Evolutionary conservation across 305 asterid species (phyloP).

Genomic region (Petunia hybrid): DNA sequence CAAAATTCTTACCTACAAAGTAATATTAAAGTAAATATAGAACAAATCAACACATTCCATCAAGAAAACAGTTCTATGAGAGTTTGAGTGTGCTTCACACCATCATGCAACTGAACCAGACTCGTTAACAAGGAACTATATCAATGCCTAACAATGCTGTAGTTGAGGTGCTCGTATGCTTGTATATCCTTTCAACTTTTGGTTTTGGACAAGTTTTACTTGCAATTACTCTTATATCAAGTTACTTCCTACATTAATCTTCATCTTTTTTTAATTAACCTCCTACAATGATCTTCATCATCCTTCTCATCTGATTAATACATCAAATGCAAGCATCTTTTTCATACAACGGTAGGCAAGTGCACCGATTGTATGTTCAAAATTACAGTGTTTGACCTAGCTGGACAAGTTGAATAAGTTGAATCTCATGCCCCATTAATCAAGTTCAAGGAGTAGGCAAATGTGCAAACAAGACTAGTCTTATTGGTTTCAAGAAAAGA

Average conservation of each 20-base stretch:
- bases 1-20: constrained; percentile 65
- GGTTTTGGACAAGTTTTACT: too few relatives aligned
- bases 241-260: too few relatives aligned
- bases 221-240: too few relatives aligned
- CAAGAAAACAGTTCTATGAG: too few relatives aligned
- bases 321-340: not conserved
- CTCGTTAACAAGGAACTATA: not conserved
- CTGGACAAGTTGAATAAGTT: not conserved
- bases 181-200: too few relatives aligned
- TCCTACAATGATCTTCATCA: not conserved
- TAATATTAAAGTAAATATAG: too few relatives aligned
- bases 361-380: not conserved
- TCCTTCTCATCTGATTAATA: not conserved
- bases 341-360: not conserved
- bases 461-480: not conserved
- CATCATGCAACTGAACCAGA: not conserved
- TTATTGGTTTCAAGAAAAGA: too few relatives aligned
- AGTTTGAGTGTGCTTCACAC: not conserved
- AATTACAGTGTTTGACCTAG: not conserved
- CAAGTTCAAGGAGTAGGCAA: not conserved
- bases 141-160: not conserved
- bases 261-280: too few relatives aligned
- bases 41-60: too few relatives aligned
- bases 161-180: not conserved
- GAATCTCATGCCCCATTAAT: not conserved